phyloP scores from a whole-genome alignment of 2,329 filamentous ascomycete genomes.

The Monilinia fructicola region DNA sequence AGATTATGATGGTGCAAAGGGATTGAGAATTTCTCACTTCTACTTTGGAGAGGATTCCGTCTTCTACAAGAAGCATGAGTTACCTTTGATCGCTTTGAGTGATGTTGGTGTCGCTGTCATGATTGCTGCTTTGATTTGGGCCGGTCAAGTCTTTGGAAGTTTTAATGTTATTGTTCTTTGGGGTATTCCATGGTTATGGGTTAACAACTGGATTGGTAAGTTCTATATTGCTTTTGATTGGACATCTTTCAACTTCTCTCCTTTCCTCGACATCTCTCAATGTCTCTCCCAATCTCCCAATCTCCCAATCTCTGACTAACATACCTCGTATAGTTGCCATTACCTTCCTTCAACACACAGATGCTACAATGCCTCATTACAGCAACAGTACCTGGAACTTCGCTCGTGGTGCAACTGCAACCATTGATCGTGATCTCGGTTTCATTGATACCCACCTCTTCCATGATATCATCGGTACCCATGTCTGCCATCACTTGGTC shows the following conservation, averaged over 20 bases:
- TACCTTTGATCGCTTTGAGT: slow-evolving; percentile 55
- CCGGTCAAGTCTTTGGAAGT: slow-evolving; percentile 53
- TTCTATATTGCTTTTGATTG: too few relatives aligned
- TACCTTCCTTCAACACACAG: slow-evolving; percentile 73
- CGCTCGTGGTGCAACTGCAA: slow-evolving; percentile 60
- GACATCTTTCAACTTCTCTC: too few relatives aligned
- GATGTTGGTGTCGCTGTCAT: slow-evolving; percentile 59
- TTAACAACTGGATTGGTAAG: slow-evolving; percentile 68
- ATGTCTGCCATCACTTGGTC: slow-evolving; percentile 64
- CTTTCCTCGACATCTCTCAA: too few relatives aligned
- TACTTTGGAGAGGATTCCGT: slow-evolving; percentile 63
- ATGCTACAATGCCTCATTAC: slow-evolving; percentile 57
- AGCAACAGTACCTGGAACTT: slow-evolving; percentile 60
- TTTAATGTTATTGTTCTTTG: slow-evolving; percentile 60
- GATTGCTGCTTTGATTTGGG: slow-evolving; percentile 51
- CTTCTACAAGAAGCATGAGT: slow-evolving; percentile 60
- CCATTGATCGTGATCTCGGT: slow-evolving; percentile 64
- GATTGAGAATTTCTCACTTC: slow-evolving; percentile 41
- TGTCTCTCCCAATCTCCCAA: too few relatives aligned
- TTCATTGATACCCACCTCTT: slow-evolving; percentile 65
- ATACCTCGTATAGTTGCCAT: slow-evolving; percentile 56
- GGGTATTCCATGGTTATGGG: slow-evolving; percentile 65
- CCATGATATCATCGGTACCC: slow-evolving; percentile 64
- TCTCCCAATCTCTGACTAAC: too few relatives aligned
- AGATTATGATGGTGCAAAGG: slow-evolving; percentile 37